Conservation (phyloP, 331 rosid genomes). For the Pyrus hybrid region DNA sequence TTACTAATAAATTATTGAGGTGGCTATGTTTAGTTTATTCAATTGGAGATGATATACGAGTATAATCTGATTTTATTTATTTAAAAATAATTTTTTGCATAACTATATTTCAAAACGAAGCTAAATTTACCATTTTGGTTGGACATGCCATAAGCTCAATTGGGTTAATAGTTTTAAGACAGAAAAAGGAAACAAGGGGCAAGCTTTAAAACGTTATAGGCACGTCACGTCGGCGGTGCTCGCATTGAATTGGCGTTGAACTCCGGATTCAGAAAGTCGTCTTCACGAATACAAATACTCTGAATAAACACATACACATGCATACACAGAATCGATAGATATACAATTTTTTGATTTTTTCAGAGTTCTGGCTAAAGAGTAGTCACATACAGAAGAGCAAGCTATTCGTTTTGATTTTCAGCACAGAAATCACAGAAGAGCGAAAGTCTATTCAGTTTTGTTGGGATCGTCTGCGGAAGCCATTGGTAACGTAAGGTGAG, state of each 20-base stretch:
- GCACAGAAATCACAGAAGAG: not conserved
- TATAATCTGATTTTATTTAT: fast-evolving
- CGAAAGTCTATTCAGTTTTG: not conserved
- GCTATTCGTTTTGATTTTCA: not conserved
- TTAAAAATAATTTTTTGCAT: too few species aligned
- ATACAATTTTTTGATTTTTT: not conserved
- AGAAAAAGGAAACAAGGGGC: fast-evolving
- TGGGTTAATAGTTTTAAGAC: too few species aligned
- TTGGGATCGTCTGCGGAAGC: not conserved
- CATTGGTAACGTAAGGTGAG: not conserved
- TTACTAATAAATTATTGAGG: too few species aligned
- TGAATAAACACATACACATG: not conserved
- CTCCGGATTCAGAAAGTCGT: not conserved
- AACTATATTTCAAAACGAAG: fast-evolving
- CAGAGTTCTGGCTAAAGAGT: not conserved
- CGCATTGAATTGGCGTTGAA: not conserved
- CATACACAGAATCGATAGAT: not conserved
- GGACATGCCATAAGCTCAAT: too few species aligned
- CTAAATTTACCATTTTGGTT: too few species aligned
- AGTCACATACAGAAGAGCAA: not conserved
- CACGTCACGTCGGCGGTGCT: not conserved
- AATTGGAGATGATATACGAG: fast-evolving
- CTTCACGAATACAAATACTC: not conserved
- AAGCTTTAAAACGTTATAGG: not conserved
- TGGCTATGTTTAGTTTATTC: too few species aligned